Evolutionary conservation across 192 early-diverging fungal species (phyloP), one percentile per base, ranked within the genome.

Genomic region (Backusella liffmaniae): DNA sequence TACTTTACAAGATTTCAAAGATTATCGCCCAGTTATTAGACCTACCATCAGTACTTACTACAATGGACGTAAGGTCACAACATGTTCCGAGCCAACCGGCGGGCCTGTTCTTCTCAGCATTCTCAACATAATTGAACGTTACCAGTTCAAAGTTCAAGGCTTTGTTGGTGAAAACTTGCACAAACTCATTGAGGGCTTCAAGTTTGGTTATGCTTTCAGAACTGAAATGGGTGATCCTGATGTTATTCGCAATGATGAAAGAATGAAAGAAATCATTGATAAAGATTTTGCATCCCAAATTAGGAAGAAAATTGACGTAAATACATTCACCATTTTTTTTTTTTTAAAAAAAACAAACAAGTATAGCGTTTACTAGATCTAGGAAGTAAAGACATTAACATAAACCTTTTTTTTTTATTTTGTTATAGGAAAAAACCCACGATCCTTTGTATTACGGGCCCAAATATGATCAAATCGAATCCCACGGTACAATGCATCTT

Each of bases 401-500:
- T 8, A 56, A 0, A 56, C 2, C 36, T 39, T 2, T 32, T 32
- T 32, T 32, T 3, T 4, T 41, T 5, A 51, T 51, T 51, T 51
- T 16, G 18, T 51, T 29, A 62, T 62, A 71, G 76, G 59, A 78
- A 16, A 79, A 79, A 12, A 96, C 95, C 0, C 92, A 91, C 73
- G 85, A 86, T 21, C 84, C 90, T 9, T 73, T 78, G 5, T 91
- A 96, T 80, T 99, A 99, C 81, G 85, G 91, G 39, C 93, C 96
- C 13, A 78, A 86, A 51, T 97, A 92, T 85, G 92, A 93, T 32
- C 84, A 90, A 18, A 82, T 89, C 13, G 90, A 91, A 41, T 90
- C 91, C 75, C 97, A 95, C 74, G 97, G 97, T 16, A 99, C 97
- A 13, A 96, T 94, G 34, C 96, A 97, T 83, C 75, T 99, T 26